Base-by-base conservation (phyloP, 768 basidiomycete species). In the Clathrus columnatus region DNA sequence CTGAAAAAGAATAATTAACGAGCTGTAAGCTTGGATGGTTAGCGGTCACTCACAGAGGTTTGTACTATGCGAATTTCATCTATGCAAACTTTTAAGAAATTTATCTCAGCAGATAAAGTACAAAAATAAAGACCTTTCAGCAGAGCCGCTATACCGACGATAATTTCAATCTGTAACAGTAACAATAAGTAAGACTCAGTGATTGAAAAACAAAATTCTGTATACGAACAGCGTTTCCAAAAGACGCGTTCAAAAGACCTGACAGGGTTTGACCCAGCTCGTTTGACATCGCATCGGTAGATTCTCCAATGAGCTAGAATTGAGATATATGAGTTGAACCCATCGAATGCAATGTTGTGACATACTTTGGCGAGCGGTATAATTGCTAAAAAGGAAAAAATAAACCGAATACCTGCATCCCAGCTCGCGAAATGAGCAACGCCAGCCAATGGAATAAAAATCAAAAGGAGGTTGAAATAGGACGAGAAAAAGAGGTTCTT, bases 41-140 rank as follows among this genome's bases (percentile, higher is more conserved):
- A 62, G 43, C 27, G 10, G 16, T 27, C 41, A 63, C 80, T 58
- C 57, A 88, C 87, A 32, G 91, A 93, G 26, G 90, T 93, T 69
- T 96, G 91, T 1, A 96, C 93, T 63, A 96, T 87, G 30, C 87
- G 82, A 17, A 93, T 75, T 69, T 96, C 78, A 54, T 80, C 88
- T 86, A 62, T 30, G 52, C 50, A 26, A 3, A 23, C 21, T 20
- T 23, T 7, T 23, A 5, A 27, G 23, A n/a, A n/a, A 17, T 8
- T 23, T 2, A 8, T 23, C 20, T 14, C 18, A 47, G 11, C 4
- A 23, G 4, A 14, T 16, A 18, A 47, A 28, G 16, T 23, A 47
- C 14, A 11, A 17, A 21, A 27, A 20, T 11, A 64, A 69, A 53
- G 54, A 87, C 87, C 83, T 74, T 90, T 85, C 7, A 83, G 64